Conservation (phyloP, 805 yeast species). For the Yamadazyma olivae region DNA sequence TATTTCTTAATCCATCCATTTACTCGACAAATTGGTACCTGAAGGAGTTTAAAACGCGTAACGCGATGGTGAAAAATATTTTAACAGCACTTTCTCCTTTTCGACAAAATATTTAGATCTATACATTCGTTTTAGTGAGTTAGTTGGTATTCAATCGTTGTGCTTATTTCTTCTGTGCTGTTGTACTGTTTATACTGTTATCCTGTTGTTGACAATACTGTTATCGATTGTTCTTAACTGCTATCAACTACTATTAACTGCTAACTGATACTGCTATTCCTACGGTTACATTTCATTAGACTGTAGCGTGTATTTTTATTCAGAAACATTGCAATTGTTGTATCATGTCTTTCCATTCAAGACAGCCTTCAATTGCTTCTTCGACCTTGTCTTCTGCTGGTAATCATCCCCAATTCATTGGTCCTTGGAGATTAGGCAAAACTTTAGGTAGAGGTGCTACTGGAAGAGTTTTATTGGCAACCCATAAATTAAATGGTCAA, state of each 20-base stretch:
- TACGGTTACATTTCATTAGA: no score
- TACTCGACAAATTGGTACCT: no score
- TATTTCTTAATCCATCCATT: no score
- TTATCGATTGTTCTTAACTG: no score
- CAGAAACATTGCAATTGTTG: no score
- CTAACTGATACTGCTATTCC: no score
- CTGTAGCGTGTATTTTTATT: no score
- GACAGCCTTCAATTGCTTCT: constrained; percentile 61
- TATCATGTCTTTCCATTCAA: constrained; percentile 41
- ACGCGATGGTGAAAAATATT: constrained; percentile 12
- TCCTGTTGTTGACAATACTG: no score
- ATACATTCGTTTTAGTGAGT: no score
- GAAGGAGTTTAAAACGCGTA: constrained; percentile 9
- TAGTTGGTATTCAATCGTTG: background rate
- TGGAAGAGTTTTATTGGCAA: constrained; percentile 74
- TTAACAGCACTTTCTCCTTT: constrained; percentile 12
- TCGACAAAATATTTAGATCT: constrained; percentile 13
- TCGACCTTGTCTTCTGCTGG: constrained; percentile 46
- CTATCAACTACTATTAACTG: no score
- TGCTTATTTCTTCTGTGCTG: no score
- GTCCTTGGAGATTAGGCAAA: constrained; percentile 81
- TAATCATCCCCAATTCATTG: constrained; percentile 53
- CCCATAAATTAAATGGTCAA: constrained; percentile 65
- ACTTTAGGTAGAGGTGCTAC: constrained; percentile 83
- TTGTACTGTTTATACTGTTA: no score